Conservation (phyloP, 2,329 filamentous ascomycete genomes). For the Xylaria polymorpha region DNA sequence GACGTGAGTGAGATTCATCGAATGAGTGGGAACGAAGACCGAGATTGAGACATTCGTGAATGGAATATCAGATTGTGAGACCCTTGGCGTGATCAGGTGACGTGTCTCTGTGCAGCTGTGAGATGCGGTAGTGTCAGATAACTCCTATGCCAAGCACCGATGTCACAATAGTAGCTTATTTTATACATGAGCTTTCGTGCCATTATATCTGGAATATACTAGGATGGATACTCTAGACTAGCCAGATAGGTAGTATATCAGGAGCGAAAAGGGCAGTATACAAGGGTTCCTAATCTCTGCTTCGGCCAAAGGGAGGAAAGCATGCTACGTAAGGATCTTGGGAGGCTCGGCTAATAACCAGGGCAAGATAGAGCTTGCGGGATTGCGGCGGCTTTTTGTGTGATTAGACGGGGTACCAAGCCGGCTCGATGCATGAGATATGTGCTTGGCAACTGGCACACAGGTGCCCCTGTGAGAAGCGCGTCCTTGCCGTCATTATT, state of each 20-base stretch:
- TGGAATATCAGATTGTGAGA: slow-evolving; percentile 21
- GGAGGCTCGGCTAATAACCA: slow-evolving; percentile 25
- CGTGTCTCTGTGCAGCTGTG: slow-evolving; percentile 26
- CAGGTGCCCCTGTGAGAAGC: slow-evolving; percentile 19
- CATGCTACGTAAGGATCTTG: slow-evolving; percentile 13
- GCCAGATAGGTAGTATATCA: background rate
- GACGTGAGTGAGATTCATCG: slow-evolving; percentile 15
- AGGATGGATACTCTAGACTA: background rate
- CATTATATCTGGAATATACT: background rate
- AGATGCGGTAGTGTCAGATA: slow-evolving; percentile 19
- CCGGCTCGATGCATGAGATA: slow-evolving; percentile 37
- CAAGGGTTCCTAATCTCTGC: slow-evolving; percentile 6
- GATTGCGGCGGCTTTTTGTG: slow-evolving; percentile 27
- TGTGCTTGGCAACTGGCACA: slow-evolving; percentile 38
- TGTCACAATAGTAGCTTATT: slow-evolving; percentile 12
- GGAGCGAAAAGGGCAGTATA: background rate
- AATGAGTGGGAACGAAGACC: background rate
- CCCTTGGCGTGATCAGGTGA: slow-evolving; percentile 36
- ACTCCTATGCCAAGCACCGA: slow-evolving; percentile 22
- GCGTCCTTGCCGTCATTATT: slow-evolving; percentile 16
- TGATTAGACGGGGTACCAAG: slow-evolving; percentile 36
- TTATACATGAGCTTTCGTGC: slow-evolving; percentile 1
- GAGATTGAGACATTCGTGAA: slow-evolving; percentile 24
- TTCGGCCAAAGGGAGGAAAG: slow-evolving; percentile 34
- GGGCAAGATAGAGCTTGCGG: slow-evolving; percentile 22